These are phyloP conservation scores for Colletotrichum truncatum DNA, from an alignment of 2,329 filamentous ascomycete genomes.

Conservation along the genomic window DNA sequence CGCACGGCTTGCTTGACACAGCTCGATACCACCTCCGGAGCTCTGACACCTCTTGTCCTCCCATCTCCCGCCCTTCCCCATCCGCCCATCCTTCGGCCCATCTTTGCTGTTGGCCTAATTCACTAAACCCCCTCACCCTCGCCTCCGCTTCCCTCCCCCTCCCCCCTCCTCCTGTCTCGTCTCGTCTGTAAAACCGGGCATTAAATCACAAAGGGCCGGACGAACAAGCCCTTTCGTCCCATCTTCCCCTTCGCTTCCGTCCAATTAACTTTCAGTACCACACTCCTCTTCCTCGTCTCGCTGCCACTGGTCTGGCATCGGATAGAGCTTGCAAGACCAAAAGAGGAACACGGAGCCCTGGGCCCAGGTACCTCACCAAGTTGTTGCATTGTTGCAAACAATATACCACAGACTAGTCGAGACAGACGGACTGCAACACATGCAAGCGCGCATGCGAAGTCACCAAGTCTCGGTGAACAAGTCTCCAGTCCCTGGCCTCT, in stretches of 20 bases:
- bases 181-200: conserved; percentile 8
- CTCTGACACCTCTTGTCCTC: conserved; percentile 25
- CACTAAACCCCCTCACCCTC: neutral
- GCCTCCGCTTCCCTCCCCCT: neutral
- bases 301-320: conserved; percentile 17
- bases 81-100: conserved; percentile 15
- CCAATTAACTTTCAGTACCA: neutral
- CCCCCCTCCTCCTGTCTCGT: neutral
- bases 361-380: neutral
- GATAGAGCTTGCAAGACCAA: conserved; percentile 11
- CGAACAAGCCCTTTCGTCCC: conserved; percentile 26
- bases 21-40: conserved; percentile 4
- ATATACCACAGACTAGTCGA: conserved; percentile 19
- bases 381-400: conserved; percentile 11
- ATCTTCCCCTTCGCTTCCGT: conserved; percentile 15
- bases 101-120: conserved; percentile 7
- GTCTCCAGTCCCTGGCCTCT: neutral
- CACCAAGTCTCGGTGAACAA: conserved; percentile 2
- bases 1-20: conserved; percentile 6
- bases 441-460: neutral
- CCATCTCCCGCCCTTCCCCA: conserved; percentile 24
- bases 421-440: conserved; percentile 16
- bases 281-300: conserved; percentile 1
- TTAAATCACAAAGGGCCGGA: conserved; percentile 23
- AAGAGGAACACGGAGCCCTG: neutral